Base-by-base conservation (phyloP, 352 stramenopile genomes). In the Phytophthora agathidicida region DNA sequence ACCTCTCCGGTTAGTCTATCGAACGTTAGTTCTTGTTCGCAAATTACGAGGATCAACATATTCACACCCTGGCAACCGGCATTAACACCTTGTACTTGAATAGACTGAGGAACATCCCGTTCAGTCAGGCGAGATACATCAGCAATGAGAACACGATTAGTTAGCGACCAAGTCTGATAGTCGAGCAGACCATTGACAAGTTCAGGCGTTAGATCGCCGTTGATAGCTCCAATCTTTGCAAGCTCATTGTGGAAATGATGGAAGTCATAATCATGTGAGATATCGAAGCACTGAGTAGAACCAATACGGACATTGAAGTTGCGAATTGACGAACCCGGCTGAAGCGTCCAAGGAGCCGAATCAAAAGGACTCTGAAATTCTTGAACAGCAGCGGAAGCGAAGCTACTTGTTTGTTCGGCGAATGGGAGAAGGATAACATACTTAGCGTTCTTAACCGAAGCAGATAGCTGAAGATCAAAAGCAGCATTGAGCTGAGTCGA, bases 171-270 rank as follows among this genome's bases (percentile, higher is more conserved):
- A n/a, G n/a, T n/a, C n/a, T n/a, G n/a, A n/a, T n/a, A n/a, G n/a
- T n/a, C n/a, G n/a, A n/a, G n/a, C n/a, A n/a, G n/a, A n/a, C n/a
- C n/a, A n/a, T n/a, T n/a, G n/a, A n/a, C n/a, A 10, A 50, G 16
- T 4, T 50, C 42, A 14, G 17, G 27, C 13, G 42, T 54, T 3
- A 54, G 14, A 20, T 54, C 45, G 9, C 45, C 45, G 3, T 73
- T 69, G 36, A 66, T 69, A 38, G 69, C 16, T 17, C 4, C 13
- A 6, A 39, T 32, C 26, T 46, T 46, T 16, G 35, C 33, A 0
- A 55, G 0, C 6, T 52, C 31, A 13, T 52, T 52, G 0, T 2
- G 10, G 41, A 48, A 48, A 1, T 48, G 36, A 3, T 48, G 41
- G 4, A 30, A 35, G 1, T 35, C 26, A 5, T 48, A 30, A n/a